A percentile compares a stretch with the other conserved stretches of the same genome.
These are phyloP conservation scores for Coleophoma cylindrospora DNA, from an alignment of 2,329 filamentous ascomycete species.

Conservation along the genomic window DNA sequence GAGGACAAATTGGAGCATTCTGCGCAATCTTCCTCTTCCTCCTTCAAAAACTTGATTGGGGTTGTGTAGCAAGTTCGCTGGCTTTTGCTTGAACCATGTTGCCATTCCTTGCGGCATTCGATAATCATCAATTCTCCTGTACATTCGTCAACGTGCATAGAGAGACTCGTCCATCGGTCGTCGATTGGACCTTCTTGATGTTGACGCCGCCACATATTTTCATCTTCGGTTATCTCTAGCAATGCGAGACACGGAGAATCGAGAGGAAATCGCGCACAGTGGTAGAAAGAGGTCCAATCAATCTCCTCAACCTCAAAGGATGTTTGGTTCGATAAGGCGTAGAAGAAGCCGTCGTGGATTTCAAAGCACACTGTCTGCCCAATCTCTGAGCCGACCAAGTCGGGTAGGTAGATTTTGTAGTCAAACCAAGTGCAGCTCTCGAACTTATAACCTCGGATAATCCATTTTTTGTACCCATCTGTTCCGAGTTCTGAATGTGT, in stretches of 20 bases:
- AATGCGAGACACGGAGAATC: conserved; percentile 32
- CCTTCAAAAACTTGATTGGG: conserved; percentile 37
- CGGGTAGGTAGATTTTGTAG: conserved; percentile 44
- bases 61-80: conserved; percentile 63
- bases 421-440: conserved; percentile 32
- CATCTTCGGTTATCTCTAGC: conserved; percentile 37
- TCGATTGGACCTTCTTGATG: conserved; percentile 68
- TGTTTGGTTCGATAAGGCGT: conserved; percentile 63
- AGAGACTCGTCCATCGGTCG: conserved; percentile 67
- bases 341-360: conserved; percentile 60
- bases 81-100: conserved; percentile 47
- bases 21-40: conserved; percentile 4
- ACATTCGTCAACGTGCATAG: conserved; percentile 53
- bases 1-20: background rate
- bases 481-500: conserved; percentile 50
- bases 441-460: conserved; percentile 49
- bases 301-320: conserved; percentile 57
- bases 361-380: conserved; percentile 68
- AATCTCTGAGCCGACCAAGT: conserved; percentile 59
- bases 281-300: conserved; percentile 66
- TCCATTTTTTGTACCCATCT: conserved; percentile 59
- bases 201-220: conserved; percentile 57
- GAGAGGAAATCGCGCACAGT: conserved; percentile 59
- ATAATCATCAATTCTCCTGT: conserved; percentile 56
- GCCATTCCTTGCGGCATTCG: conserved; percentile 68